Conservation (phyloP, 169 alveolate genomes). For the Miamiensis avidus region DNA sequence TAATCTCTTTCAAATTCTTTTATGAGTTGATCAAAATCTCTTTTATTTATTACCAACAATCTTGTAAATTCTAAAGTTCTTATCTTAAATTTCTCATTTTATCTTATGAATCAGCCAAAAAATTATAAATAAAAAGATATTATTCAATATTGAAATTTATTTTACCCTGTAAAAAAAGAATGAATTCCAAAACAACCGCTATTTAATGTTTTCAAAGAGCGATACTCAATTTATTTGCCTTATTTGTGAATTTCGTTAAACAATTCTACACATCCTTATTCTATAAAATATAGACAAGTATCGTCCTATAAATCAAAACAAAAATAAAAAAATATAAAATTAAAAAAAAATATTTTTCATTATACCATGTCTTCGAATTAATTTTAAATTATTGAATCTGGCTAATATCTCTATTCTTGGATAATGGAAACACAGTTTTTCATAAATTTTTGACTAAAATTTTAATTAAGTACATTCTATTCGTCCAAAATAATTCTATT, state of each 20-base stretch:
- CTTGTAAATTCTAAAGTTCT: conserved; percentile 26
- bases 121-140: background rate
- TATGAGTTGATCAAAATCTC: conserved; percentile 7
- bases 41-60: conserved; percentile 1
- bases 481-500: conserved; percentile 9
- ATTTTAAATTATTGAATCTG: conserved; percentile 1
- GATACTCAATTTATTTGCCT: background rate
- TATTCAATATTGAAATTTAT: background rate
- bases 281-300: conserved; percentile 9
- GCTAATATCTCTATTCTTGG: conserved; percentile 5
- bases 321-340: background rate
- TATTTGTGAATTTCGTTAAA: background rate
- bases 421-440: background rate
- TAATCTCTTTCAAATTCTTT: conserved; percentile 7
- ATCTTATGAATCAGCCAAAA: background rate
- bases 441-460: conserved; percentile 10
- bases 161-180: background rate
- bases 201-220: background rate
- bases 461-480: background rate
- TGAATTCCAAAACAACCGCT: background rate
- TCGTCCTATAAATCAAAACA: background rate
- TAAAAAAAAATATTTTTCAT: no score
- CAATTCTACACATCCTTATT: conserved; percentile 10
- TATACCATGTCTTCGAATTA: background rate
- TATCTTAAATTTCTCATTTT: background rate